Evolutionary conservation across 2,329 filamentous ascomycete genomes (phyloP), one percentile per base, ranked within the genome.

Genomic region (Penicillium decumbens): DNA sequence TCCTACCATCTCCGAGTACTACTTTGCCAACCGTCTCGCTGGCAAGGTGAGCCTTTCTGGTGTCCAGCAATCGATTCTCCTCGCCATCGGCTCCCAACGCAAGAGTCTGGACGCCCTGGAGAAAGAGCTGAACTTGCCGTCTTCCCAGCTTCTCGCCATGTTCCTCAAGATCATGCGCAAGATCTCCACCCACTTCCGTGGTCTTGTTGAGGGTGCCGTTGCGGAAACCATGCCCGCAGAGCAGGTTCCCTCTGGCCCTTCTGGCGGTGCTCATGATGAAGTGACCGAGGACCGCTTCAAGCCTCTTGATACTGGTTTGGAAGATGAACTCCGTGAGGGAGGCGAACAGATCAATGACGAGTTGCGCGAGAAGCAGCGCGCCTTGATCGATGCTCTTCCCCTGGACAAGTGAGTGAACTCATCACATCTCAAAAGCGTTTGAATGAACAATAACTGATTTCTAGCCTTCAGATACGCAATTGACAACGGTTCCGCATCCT

Each of bases 101-200:
- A 97, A 97, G 75, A 85, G 87, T 33, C 76, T 98, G 25, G 88
- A 93, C 12, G 80, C 81, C 10, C 74, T 96, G 7, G 86, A 91
- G 54, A 83, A 85, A 55, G 93, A 98, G 64, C 72, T 95, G 3
- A 80, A 79, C 6, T 73, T 96, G 5, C 82, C 82, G 0, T 80
- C 82, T 2, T 85, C 84, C 39, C 93, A 97, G 73, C 76, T 96
- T 3, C 77, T 98, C 54, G 91, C 92, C 53, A 95, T 97, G 87
- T 97, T 98, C 71, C 89, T 95, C 69, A 98, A 98, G 77, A 87
- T 95, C 53, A 80, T 96, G 51, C 83, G 90, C 57, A 97, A 97
- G 75, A 80, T 95, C 33, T 87, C 87, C 2, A 78, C 80, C 2
- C 82, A 91, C 65, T 93, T 98, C 72, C 81, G 84, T 28, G 75